These are phyloP conservation scores for Cenchrus americanus DNA, from an alignment of 176 grass and related monocot species.

Conservation along the genomic window DNA sequence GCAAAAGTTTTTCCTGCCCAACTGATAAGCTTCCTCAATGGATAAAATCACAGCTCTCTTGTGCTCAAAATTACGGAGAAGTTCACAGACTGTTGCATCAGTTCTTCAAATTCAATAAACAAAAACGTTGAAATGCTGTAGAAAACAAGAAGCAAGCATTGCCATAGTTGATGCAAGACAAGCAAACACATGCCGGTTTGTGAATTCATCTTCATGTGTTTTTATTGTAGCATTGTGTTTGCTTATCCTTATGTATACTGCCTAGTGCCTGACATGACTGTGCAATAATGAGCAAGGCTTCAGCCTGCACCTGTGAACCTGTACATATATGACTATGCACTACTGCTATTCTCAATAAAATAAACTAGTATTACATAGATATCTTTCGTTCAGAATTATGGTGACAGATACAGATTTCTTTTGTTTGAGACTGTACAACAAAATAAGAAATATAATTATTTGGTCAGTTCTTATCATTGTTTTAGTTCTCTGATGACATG, in stretches of 20 bases:
- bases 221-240: constrained; percentile 13
- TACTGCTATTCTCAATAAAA: neutral
- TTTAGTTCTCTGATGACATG: neutral
- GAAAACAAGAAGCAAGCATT: neutral
- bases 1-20: constrained; percentile 50
- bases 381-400: neutral
- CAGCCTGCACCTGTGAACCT: neutral
- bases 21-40: constrained; percentile 82
- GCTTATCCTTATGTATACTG: neutral
- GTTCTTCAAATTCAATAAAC: constrained; percentile 83
- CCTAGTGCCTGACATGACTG: neutral
- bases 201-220: neutral
- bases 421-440: constrained; percentile 6
- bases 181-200: constrained; percentile 21
- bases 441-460: constrained; percentile 10
- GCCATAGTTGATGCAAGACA: constrained; percentile 9
- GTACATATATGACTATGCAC: neutral
- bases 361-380: neutral
- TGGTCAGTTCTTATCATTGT: constrained; percentile 5
- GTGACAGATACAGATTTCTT: neutral
- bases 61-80: constrained; percentile 73
- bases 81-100: constrained; percentile 71
- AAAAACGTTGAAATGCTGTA: constrained; percentile 41
- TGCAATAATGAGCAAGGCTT: neutral
- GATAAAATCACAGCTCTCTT: constrained; percentile 76